Evolutionary conservation across 148 eudicot genomes (phyloP).

Genomic region (Rhododendron simsii): DNA sequence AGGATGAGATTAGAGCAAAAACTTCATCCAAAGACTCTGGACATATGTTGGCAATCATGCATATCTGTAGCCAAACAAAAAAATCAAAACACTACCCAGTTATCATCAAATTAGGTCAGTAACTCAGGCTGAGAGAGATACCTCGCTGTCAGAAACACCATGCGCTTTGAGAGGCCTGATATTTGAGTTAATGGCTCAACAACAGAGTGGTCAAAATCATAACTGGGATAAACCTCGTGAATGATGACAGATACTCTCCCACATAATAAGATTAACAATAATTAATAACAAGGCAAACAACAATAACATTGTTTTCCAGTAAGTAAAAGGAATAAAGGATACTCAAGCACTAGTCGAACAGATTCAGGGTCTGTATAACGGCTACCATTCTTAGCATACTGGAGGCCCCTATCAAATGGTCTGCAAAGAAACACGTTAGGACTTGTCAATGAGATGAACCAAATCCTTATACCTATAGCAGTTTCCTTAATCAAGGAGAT

Average conservation of each 20-base stretch:
- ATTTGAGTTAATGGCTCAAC: constrained; percentile 48
- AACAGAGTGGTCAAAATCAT: constrained; percentile 2
- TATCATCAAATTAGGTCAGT: neutral
- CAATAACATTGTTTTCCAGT: neutral
- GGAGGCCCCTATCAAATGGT: constrained; percentile 73
- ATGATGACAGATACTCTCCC: neutral
- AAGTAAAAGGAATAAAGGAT: constrained; percentile 43
- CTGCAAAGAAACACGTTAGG: constrained; percentile 38
- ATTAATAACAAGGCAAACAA: neutral
- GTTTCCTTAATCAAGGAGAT: neutral
- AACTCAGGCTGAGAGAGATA: constrained; percentile 18
- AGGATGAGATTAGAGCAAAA: constrained; percentile 67
- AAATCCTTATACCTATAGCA: neutral
- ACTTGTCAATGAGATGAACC: constrained; percentile 1
- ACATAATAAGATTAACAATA: neutral
- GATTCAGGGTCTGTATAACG: constrained; percentile 45
- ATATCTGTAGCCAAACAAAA: constrained; percentile 44
- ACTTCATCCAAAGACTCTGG: constrained; percentile 69
- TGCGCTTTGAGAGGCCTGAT: constrained; percentile 58
- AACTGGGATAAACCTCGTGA: constrained; percentile 1
- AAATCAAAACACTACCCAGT: neutral
- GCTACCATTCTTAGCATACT: constrained; percentile 58
- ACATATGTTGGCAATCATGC: constrained; percentile 65
- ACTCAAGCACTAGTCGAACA: constrained; percentile 65
- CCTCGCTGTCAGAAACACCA: constrained; percentile 84